Evolutionary conservation across 257 asterid genomes (phyloP).

Genomic region (Fraxinus pennsylvanica): DNA sequence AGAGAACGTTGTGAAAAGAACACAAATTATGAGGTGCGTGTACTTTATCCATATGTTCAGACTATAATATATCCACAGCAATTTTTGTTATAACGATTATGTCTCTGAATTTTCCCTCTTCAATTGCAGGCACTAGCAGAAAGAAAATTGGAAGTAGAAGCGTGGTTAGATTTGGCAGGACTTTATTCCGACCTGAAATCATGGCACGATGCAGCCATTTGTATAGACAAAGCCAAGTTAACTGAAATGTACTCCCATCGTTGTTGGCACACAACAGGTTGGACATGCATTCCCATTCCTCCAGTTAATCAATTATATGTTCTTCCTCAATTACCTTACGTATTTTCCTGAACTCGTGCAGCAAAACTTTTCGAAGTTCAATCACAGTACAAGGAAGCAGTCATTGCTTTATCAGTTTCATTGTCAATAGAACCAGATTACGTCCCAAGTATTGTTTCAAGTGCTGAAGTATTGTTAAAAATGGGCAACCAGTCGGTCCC

Average conservation of each 20-base stretch:
- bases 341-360: slow-evolving; percentile 30
- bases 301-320: neutral
- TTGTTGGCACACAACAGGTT: slow-evolving; percentile 79
- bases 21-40: slow-evolving; percentile 36
- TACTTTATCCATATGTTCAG: neutral
- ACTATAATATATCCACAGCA: neutral
- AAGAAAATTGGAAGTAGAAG: slow-evolving; percentile 58
- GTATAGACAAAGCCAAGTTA: slow-evolving; percentile 59
- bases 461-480: slow-evolving; percentile 63
- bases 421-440: slow-evolving; percentile 75
- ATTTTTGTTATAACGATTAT: neutral
- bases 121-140: slow-evolving; percentile 40
- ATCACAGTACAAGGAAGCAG: slow-evolving; percentile 59
- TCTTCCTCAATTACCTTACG: neutral
- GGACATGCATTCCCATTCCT: slow-evolving; percentile 14
- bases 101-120: slow-evolving; percentile 2
- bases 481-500: slow-evolving; percentile 46
- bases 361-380: slow-evolving; percentile 57
- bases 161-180: slow-evolving; percentile 88
- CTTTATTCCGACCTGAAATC: slow-evolving; percentile 62
- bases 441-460: slow-evolving; percentile 74
- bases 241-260: slow-evolving; percentile 51
- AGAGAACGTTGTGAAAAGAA: slow-evolving; percentile 32
- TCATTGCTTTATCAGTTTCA: slow-evolving; percentile 59
- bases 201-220: slow-evolving; percentile 64